Percentiles rank a stretch among this genome's conserved stretches.
Conservation (phyloP, 371 early-diverging fungal species). For the Mortierella sp. region DNA sequence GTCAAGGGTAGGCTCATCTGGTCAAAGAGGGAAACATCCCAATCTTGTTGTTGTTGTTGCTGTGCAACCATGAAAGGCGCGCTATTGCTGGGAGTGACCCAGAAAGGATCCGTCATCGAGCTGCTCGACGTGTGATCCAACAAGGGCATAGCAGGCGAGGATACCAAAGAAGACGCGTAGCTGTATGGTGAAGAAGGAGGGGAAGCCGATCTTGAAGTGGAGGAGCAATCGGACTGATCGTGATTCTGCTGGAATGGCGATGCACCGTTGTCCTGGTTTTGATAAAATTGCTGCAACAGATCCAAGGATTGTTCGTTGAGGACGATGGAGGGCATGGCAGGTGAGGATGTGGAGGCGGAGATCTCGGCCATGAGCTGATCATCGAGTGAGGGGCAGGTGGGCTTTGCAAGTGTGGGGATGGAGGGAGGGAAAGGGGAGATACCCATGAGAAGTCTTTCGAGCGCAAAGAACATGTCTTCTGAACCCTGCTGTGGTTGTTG, state of each 20-base stretch:
- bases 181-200: slow-evolving; percentile 38
- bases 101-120: slow-evolving; percentile 11
- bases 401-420: slow-evolving; percentile 52
- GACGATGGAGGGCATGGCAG: slow-evolving; percentile 42
- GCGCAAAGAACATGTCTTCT: slow-evolving; percentile 46
- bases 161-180: slow-evolving; percentile 36
- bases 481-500: slow-evolving; percentile 25
- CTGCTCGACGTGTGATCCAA: slow-evolving; percentile 10
- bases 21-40: slow-evolving; percentile 39
- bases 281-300: slow-evolving; percentile 46
- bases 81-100: slow-evolving; percentile 5
- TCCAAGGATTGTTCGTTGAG: slow-evolving; percentile 55
- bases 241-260: slow-evolving; percentile 1
- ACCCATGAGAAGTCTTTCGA: slow-evolving; percentile 51
- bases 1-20: slow-evolving; percentile 41
- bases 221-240: slow-evolving; percentile 38
- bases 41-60: slow-evolving; percentile 24
- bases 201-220: slow-evolving; percentile 36
- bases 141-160: slow-evolving; percentile 37
- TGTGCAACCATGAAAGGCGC: slow-evolving; percentile 11
- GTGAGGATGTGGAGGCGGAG: slow-evolving; percentile 13
- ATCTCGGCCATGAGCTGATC: slow-evolving; percentile 47
- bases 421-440: slow-evolving; percentile 54
- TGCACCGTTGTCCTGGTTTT: slow-evolving; percentile 23
- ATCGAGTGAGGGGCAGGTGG: slow-evolving; percentile 52